Evolutionary conservation across 371 early-diverging fungal genomes (phyloP).

Genomic region (Amoeboaphelidium occidentale): DNA sequence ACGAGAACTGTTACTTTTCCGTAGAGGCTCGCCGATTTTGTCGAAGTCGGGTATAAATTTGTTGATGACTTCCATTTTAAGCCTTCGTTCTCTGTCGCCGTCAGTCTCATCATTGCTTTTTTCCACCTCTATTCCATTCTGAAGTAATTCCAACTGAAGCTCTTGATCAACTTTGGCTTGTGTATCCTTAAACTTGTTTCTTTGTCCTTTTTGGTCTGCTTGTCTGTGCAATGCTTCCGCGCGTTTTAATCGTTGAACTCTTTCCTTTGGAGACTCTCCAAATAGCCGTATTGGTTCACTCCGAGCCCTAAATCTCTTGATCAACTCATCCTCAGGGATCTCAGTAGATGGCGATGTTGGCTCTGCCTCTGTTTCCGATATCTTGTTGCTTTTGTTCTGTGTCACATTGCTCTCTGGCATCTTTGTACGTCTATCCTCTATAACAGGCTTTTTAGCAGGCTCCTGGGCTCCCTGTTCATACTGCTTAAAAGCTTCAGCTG

Average conservation of each 20-base stretch:
- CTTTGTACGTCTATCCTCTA: no score
- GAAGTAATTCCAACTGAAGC: constrained; percentile 45
- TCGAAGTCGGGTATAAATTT: neutral
- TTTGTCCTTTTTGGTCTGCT: constrained; percentile 36
- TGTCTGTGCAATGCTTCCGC: constrained; percentile 60
- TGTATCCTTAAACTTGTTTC: constrained; percentile 62
- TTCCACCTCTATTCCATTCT: no score
- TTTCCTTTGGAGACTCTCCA: constrained; percentile 60
- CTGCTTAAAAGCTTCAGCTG: no score
- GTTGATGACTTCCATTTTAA: neutral
- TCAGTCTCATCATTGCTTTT: no score
- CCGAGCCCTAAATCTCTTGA: constrained; percentile 55
- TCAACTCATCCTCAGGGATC: constrained; percentile 43
- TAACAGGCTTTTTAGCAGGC: no score
- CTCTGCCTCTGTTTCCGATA: no score
- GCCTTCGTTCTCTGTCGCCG: no score
- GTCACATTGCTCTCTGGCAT: no score
- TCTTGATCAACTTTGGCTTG: constrained; percentile 63
- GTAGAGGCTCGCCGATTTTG: neutral
- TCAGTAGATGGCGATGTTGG: no score
- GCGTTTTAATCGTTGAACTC: constrained; percentile 50
- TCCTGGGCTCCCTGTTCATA: no score
- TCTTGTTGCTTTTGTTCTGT: no score
- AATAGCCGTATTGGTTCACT: constrained; percentile 80
- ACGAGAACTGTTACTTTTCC: neutral